Base-by-base conservation (phyloP, 306 rosid species). In the Casuarina cunninghamiana region DNA sequence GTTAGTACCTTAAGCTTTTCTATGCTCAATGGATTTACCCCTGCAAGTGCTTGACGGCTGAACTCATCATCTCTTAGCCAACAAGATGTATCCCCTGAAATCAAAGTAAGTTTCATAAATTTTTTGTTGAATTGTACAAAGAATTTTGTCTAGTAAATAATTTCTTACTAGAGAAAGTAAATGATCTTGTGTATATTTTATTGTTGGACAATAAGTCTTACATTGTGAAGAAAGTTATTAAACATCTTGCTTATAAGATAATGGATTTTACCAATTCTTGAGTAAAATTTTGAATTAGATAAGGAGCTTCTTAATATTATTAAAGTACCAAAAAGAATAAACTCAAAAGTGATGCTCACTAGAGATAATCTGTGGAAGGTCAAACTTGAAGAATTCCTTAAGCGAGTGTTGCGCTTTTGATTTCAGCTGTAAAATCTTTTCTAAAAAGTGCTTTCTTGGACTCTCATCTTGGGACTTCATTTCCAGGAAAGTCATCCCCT, bases 41-140 rank as follows among this genome's bases (percentile, higher is more conserved):
- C 76, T 48, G 76, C 76, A 60, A 48, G 10, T 10, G 44, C 35
- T 57, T 70, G 76, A 58, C 45, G 81, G 5, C 81, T 74, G 39
- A 78, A 78, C 26, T 78, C 44, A 5, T 78, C 53, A 0, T 78
- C 72, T 5, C 38, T 1, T 63, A 38, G 38, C 71, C 63, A 48
- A 8, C 76, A 13, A 39, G 32, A 8, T 48, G 53, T 49, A 2
- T 7, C 50, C 62, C 77, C 76, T 78, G 70, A 69, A 32, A 53
- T 16, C 32, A 19, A 41, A 55, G 15, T 19, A 5, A 19, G 7
- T 49, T 10, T 65, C 15, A 17, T 9, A 50, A n/a, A 75, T 9
- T 58, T 0, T 10, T 17, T 57, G 21, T 10, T 10, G 17, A 35
- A 32, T 61, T 32, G 3, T 6, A 62, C 37, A 62, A 0, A 62